These are phyloP conservation scores for Westerdykella aurantiaca DNA, from an alignment of 2,329 filamentous ascomycete genomes.

Conservation along the genomic window DNA sequence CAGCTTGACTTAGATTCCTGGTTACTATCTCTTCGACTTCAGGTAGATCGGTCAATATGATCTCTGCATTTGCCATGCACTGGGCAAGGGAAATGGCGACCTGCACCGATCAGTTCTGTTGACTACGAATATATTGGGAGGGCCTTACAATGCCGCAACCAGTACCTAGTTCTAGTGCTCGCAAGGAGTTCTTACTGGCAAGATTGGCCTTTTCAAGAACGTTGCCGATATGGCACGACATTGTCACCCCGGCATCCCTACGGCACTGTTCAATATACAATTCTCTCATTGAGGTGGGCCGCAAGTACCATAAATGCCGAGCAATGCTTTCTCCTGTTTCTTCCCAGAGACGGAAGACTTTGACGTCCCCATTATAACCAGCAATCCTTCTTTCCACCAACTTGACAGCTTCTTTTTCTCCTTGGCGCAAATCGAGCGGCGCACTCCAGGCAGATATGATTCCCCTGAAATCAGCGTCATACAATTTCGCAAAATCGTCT, in stretches of 20 bases:
- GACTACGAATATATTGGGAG: not conserved
- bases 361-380: constrained; percentile 32
- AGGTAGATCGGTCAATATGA: constrained; percentile 60
- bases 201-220: constrained; percentile 25
- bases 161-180: constrained; percentile 59
- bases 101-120: constrained; percentile 1
- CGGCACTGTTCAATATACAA: constrained; percentile 10
- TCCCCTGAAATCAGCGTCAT: constrained; percentile 33
- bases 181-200: constrained; percentile 11
- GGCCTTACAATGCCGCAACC: constrained; percentile 58
- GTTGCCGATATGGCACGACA: constrained; percentile 49
- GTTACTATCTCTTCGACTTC: constrained; percentile 58
- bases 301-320: constrained; percentile 59
- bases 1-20: constrained; percentile 48
- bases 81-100: constrained; percentile 56
- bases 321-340: constrained; percentile 70
- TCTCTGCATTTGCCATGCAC: constrained; percentile 46
- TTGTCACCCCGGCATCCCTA: constrained; percentile 56
- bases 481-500: constrained; percentile 26
- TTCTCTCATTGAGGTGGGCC: not conserved
- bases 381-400: constrained; percentile 53
- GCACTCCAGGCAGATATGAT: constrained; percentile 56
- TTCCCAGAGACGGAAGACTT: constrained; percentile 53
- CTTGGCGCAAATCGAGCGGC: constrained; percentile 37
- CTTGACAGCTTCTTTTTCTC: constrained; percentile 42